Conservation (phyloP, 2,329 filamentous ascomycete species). For the Sporothrix humicola region DNA sequence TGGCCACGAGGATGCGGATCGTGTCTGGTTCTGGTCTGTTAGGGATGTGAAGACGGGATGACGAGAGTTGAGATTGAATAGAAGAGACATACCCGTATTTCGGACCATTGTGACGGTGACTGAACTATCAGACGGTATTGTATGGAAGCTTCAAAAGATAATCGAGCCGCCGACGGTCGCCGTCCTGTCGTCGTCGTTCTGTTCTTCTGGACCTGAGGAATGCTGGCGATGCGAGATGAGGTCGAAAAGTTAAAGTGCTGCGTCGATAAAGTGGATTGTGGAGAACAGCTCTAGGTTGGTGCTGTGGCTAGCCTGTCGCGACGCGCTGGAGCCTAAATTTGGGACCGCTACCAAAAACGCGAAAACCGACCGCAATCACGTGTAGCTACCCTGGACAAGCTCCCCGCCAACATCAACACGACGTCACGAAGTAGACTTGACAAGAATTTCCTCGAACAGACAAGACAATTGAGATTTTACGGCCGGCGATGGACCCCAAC, state of each 20-base stretch:
- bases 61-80: neutral
- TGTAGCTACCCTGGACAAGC: conserved; percentile 24
- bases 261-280: conserved; percentile 7
- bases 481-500: conserved; percentile 34
- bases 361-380: conserved; percentile 38
- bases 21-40: conserved; percentile 69
- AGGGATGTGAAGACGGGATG: neutral
- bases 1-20: conserved; percentile 91
- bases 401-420: conserved; percentile 19
- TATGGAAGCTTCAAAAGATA: too few species aligned
- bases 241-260: neutral
- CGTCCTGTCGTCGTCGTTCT: neutral
- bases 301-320: conserved; percentile 26
- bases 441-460: too few species aligned
- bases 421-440: neutral
- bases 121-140: too few species aligned
- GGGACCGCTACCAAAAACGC: conserved; percentile 33
- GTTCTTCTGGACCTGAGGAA: neutral
- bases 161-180: too few species aligned
- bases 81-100: conserved; percentile 38
- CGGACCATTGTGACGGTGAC: conserved; percentile 39
- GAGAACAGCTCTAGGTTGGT: too few species aligned
- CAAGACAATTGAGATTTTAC: neutral
- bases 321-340: conserved; percentile 35
- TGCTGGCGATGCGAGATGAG: conserved; percentile 12